Evolutionary conservation across 331 rosid species (phyloP), one percentile per base, ranked within the genome.

Genomic region (Erythrophleum ivorense): DNA sequence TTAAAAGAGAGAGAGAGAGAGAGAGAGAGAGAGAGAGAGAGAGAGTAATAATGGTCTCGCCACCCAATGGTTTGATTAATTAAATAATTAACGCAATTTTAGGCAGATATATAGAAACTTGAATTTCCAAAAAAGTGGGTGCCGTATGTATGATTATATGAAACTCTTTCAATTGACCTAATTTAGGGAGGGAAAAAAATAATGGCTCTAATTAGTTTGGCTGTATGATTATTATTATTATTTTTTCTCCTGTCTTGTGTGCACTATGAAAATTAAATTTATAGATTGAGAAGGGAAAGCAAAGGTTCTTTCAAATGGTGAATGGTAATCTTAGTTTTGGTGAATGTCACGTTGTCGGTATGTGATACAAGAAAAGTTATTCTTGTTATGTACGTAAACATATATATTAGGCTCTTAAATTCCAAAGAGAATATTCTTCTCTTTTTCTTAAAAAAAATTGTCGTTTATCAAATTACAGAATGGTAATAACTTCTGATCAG

Each of bases 321-420:
- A 75, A 75, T 57, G 57, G 55, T 58, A 21, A 41, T 40, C 40
- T 19, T 74, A 19, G 54, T 75, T 57, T 55, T 19, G 38, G 57
- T 40, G 69, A 11, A 34, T 15, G 43, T 46, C 62, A 41, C 46
- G 15, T 18, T 29, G 59, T 75, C 53, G 55, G 43, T 58, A 41
- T 24, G 8, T 58, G 40, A 13, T 13, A 73, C n/a, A 3, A 24
- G 41, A 57, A 58, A 41, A 62, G 21, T 33, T 57, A 40, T 13
- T 70, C 75, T 40, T 43, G 55, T 13, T 41, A 13, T 57, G 45
- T 31, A 58, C 69, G 79, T 58, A 58, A 75, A 59, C 41, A 57
- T 33, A 16, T 21, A 14, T 21, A 8, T 24, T 0, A 12, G 33
- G 4, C 15, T 49, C 71, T 59, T 45, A 43, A 45, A 59, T 59